Evolutionary conservation across 202 grass and related monocot genomes (phyloP).

Genomic region (Saccharum hybrid): DNA sequence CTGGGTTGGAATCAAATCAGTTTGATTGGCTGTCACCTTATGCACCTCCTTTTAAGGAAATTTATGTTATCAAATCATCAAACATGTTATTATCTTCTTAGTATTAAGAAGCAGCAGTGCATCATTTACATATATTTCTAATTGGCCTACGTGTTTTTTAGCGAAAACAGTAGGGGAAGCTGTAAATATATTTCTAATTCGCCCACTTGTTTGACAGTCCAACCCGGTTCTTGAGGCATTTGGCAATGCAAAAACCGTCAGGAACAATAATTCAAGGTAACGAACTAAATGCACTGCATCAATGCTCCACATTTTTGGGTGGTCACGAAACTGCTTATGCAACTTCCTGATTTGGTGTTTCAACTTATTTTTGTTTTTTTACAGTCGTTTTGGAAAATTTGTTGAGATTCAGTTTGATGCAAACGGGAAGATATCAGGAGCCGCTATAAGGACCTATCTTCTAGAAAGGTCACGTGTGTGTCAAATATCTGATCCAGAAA

Average conservation of each 20-base stretch:
- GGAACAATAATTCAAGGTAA: slow-evolving; percentile 99
- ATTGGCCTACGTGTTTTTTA: slow-evolving; percentile 38
- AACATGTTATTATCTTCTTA: not conserved
- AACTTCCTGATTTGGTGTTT: slow-evolving; percentile 10
- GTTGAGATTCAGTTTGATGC: slow-evolving; percentile 97
- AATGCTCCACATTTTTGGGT: slow-evolving; percentile 34
- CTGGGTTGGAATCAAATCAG: slow-evolving; percentile 14
- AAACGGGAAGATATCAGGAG: slow-evolving; percentile 84
- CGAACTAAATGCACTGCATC: slow-evolving; percentile 17
- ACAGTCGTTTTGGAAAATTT: slow-evolving; percentile 97
- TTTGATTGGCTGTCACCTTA: not conserved
- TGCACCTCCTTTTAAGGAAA: not conserved
- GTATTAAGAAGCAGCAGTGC: slow-evolving; percentile 10
- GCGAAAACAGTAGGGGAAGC: not conserved
- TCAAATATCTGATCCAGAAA: slow-evolving; percentile 97
- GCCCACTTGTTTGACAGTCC: slow-evolving; percentile 67
- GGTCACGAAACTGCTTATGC: slow-evolving; percentile 16
- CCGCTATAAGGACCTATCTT: slow-evolving; percentile 94
- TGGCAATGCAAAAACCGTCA: slow-evolving; percentile 97
- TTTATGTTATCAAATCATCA: not conserved
- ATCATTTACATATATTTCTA: slow-evolving; percentile 27
- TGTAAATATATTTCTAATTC: slow-evolving; percentile 32
- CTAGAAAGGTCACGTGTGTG: slow-evolving; percentile 98
- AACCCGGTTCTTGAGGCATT: slow-evolving; percentile 99
- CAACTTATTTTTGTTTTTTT: slow-evolving; percentile 47